These are phyloP conservation scores for Daedaleopsis sinensis DNA, from an alignment of 768 basidiomycete genomes.

Conservation along the genomic window DNA sequence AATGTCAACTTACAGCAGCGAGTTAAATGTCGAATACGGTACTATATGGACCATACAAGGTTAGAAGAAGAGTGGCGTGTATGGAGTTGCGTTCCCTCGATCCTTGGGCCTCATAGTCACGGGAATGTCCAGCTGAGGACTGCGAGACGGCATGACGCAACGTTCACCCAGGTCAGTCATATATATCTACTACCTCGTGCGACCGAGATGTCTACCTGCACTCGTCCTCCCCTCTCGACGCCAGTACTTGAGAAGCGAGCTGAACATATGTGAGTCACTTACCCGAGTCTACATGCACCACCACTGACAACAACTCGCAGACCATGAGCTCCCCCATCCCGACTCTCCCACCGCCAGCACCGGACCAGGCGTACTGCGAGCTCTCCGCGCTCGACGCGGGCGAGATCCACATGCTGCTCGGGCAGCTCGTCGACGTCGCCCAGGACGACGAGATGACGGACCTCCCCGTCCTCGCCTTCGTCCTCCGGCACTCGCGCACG, in stretches of 20 bases:
- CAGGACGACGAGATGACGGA: slow-evolving; percentile 32
- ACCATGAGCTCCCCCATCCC: not conserved
- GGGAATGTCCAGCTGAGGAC: slow-evolving; percentile 18
- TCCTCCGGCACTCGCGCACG: slow-evolving; percentile 46
- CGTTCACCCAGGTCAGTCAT: not conserved
- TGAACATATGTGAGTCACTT: not conserved
- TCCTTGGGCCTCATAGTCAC: slow-evolving; percentile 31
- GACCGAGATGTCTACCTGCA: too few relatives aligned
- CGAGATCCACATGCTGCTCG: slow-evolving; percentile 41
- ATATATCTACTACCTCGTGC: not conserved
- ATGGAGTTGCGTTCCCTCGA: too few relatives aligned
- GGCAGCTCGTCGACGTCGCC: slow-evolving; percentile 34
- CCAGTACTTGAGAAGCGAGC: too few relatives aligned
- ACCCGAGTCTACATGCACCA: not conserved
- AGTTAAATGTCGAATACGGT: too few relatives aligned
- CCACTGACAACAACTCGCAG: too few relatives aligned
- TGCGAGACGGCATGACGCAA: not conserved
- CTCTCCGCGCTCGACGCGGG: slow-evolving; percentile 62
- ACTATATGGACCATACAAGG: too few relatives aligned
- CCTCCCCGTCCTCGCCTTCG: slow-evolving; percentile 55
- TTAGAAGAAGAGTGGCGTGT: too few relatives aligned
- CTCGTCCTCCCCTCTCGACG: too few relatives aligned
- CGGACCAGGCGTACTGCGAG: slow-evolving; percentile 51
- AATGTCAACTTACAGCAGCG: too few relatives aligned
- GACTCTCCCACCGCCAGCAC: slow-evolving; percentile 41